These are phyloP conservation scores for Remersonia thermophila DNA, from an alignment of 2,329 filamentous ascomycete genomes.

Conservation along the genomic window DNA sequence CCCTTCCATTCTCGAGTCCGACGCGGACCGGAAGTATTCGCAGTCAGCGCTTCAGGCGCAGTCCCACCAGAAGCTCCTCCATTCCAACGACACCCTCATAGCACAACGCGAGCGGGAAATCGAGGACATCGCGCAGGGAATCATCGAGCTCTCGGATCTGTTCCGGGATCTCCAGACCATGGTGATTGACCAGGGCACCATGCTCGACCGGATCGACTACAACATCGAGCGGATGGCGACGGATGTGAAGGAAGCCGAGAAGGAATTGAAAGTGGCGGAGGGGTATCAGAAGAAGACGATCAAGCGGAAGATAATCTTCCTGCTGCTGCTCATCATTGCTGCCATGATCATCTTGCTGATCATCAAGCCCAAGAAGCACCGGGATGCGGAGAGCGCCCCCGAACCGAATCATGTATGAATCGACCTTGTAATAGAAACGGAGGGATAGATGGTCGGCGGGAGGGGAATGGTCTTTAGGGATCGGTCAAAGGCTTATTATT, in stretches of 20 bases:
- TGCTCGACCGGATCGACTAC: slow-evolving; percentile 92
- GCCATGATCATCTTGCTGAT: slow-evolving; percentile 77
- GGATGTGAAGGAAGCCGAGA: slow-evolving; percentile 85
- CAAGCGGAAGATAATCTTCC: slow-evolving; percentile 83
- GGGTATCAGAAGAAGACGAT: slow-evolving; percentile 80
- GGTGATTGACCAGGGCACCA: slow-evolving; percentile 85
- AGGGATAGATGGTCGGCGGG: background rate
- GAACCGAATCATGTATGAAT: background rate
- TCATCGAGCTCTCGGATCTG: slow-evolving; percentile 92
- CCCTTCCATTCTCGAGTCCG: slow-evolving; percentile 82
- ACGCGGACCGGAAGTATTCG: slow-evolving; percentile 84
- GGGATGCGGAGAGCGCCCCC: slow-evolving; percentile 13
- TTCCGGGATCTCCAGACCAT: slow-evolving; percentile 94
- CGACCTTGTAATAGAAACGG: background rate
- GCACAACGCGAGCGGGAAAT: slow-evolving; percentile 91
- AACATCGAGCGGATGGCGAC: slow-evolving; percentile 93
- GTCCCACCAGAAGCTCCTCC: slow-evolving; percentile 51
- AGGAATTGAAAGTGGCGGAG: slow-evolving; percentile 78
- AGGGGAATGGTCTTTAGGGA: background rate
- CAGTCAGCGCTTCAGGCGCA: slow-evolving; percentile 79
- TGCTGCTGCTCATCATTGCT: slow-evolving; percentile 73
- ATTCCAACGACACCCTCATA: slow-evolving; percentile 73
- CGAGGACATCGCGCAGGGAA: slow-evolving; percentile 93
- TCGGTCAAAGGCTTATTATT: no score
- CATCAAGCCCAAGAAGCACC: slow-evolving; percentile 58